phyloP scores from a whole-genome alignment of 768 basidiomycete genomes.

The Myochromella boudieri region DNA sequence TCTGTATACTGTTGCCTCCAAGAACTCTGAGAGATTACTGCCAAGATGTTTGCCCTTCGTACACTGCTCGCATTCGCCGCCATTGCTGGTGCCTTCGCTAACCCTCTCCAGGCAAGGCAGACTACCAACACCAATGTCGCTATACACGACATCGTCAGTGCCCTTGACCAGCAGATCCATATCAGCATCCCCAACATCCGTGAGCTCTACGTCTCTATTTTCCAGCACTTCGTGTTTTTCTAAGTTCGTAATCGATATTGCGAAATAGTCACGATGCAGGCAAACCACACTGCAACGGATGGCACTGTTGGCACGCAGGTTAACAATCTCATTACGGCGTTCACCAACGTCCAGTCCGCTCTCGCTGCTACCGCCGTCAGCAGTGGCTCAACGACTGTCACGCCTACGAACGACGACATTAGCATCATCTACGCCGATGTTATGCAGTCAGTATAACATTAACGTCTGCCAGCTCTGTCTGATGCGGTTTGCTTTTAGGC shows the following conservation, averaged over 20 bases:
- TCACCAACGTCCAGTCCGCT: conserved; percentile 20
- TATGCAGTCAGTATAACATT: conserved; percentile 24
- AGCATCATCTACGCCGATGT: conserved; percentile 29
- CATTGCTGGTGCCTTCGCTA: conserved; percentile 26
- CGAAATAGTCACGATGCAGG: conserved; percentile 26
- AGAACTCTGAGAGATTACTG: too few species aligned
- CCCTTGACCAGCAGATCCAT: conserved; percentile 23
- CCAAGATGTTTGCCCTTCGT: conserved; percentile 30
- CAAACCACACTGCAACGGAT: conserved; percentile 27
- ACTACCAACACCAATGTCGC: conserved; percentile 31
- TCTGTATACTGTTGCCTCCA: too few species aligned
- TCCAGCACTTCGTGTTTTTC: not conserved
- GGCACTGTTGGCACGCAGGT: conserved; percentile 29
- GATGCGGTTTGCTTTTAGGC: conserved; percentile 16
- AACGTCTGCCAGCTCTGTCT: not conserved
- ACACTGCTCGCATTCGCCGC: conserved; percentile 27
- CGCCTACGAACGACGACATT: conserved; percentile 35
- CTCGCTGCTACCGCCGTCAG: conserved; percentile 27
- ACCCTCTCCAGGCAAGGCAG: conserved; percentile 28
- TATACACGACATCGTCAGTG: conserved; percentile 25
- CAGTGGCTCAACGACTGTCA: conserved; percentile 28
- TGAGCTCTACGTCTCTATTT: conserved; percentile 14
- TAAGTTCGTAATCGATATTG: not conserved
- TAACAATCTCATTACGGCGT: conserved; percentile 23
- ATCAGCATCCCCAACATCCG: conserved; percentile 24